Evolutionary conservation across 1,284 basidiomycete genomes (phyloP).

Genomic region (Moesziomyces globuligerus): DNA sequence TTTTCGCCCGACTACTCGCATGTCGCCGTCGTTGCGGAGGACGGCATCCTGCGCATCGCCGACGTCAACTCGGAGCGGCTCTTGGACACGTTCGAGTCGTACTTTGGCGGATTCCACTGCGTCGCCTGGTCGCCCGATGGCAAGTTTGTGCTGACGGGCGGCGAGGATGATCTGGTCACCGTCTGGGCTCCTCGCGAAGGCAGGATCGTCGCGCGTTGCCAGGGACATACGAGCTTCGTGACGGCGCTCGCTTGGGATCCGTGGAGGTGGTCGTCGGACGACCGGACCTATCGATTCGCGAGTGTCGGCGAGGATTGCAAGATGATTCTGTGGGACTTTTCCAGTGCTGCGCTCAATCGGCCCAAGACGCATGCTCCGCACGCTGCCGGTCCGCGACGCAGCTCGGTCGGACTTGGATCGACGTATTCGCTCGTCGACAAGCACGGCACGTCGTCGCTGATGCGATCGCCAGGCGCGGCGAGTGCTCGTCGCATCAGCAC

Average conservation of each 20-base stretch:
- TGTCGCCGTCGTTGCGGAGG: slow-evolving; percentile 56
- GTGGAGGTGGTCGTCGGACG: slow-evolving; percentile 72
- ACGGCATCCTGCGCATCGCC: slow-evolving; percentile 58
- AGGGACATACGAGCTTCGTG: slow-evolving; percentile 95
- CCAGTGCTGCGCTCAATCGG: slow-evolving; percentile 48
- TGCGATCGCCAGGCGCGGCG: slow-evolving; percentile 20
- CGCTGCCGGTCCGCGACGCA: slow-evolving; percentile 6
- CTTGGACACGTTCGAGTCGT: slow-evolving; percentile 53
- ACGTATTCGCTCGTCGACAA: slow-evolving; percentile 44
- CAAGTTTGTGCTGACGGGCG: slow-evolving; percentile 86
- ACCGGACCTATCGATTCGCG: slow-evolving; percentile 58
- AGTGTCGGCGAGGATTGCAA: slow-evolving; percentile 63
- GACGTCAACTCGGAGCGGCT: slow-evolving; percentile 57
- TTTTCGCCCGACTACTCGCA: slow-evolving; percentile 57
- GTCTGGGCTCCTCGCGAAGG: slow-evolving; percentile 59
- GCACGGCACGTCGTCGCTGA: slow-evolving; percentile 8
- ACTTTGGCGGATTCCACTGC: slow-evolving; percentile 74
- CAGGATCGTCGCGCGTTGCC: slow-evolving; percentile 87
- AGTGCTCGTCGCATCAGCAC: slow-evolving; percentile 19
- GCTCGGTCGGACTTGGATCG: slow-evolving; percentile 35
- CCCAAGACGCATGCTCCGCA: slow-evolving; percentile 47
- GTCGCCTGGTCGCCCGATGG: slow-evolving; percentile 95
- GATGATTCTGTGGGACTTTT: slow-evolving; percentile 63
- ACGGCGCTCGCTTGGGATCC: slow-evolving; percentile 89
- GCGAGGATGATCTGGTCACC: slow-evolving; percentile 92